Percentiles rank a stretch among this genome's conserved stretches.
phyloP scores from a whole-genome alignment of 202 grass and related monocot genomes.

The Panicum hallii region DNA sequence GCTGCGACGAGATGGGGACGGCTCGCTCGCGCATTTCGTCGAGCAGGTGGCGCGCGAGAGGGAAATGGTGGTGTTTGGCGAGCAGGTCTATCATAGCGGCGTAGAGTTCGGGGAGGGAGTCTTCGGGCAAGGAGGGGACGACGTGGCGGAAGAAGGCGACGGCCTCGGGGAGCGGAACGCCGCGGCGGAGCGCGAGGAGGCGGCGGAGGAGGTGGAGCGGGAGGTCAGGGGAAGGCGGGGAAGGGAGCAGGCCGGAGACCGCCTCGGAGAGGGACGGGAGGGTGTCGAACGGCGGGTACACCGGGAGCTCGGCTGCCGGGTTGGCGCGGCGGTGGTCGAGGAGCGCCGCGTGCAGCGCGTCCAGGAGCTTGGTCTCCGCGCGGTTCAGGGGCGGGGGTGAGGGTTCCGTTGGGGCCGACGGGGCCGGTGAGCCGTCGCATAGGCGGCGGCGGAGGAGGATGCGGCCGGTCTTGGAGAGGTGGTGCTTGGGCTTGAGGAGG shows the following conservation, averaged over 20 bases:
- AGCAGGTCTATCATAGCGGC: constrained; percentile 70
- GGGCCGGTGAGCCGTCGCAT: constrained; percentile 22
- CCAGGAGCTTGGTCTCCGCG: constrained; percentile 62
- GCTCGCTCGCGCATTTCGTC: constrained; percentile 73
- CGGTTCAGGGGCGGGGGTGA: constrained; percentile 32
- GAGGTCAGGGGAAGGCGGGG: constrained; percentile 49
- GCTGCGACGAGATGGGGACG: constrained; percentile 57
- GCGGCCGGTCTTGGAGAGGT: constrained; percentile 5
- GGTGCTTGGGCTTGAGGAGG: constrained; percentile 58
- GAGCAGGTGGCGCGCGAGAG: constrained; percentile 77
- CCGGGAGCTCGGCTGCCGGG: constrained; percentile 21
- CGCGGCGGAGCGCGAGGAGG: constrained; percentile 67
- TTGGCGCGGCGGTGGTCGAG: constrained; percentile 68
- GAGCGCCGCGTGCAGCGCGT: constrained; percentile 66
- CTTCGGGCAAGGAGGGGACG: constrained; percentile 36
- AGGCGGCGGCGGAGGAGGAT: constrained; percentile 40
- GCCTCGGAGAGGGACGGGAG: constrained; percentile 44
- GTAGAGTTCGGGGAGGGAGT: constrained; percentile 51
- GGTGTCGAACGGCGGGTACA: constrained; percentile 41
- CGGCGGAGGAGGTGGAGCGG: constrained; percentile 59
- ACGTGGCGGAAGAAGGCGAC: constrained; percentile 76
- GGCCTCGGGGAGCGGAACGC: constrained; percentile 69
- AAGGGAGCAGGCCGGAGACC: constrained; percentile 55
- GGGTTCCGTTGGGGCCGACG: not conserved
- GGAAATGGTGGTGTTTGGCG: constrained; percentile 71